phyloP scores from a whole-genome alignment of 768 basidiomycete genomes.

The Lactarius akahatsu region DNA sequence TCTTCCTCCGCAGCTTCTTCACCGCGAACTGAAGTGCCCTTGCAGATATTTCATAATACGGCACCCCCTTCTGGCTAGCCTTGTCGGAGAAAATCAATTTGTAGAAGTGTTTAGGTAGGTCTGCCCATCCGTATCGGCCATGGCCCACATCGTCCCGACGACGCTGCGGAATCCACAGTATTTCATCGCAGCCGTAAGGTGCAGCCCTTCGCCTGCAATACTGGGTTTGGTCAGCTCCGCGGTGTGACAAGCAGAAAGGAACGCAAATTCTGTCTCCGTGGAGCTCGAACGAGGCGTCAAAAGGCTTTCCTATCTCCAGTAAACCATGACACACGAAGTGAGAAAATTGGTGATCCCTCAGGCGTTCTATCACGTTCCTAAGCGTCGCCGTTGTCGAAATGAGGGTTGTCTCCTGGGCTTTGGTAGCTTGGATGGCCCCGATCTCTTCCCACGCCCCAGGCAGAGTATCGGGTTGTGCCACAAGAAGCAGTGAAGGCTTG shows the following conservation, averaged over 20 bases:
- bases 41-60: too few species aligned
- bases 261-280: neutral
- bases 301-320: too few species aligned
- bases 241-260: neutral
- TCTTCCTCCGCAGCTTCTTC: too few species aligned
- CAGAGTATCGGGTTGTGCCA: neutral
- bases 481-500: conserved; percentile 12
- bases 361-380: neutral
- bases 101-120: neutral
- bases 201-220: neutral
- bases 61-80: too few species aligned
- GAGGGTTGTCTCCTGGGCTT: neutral
- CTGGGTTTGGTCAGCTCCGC: neutral
- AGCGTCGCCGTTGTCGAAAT: neutral
- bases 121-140: neutral
- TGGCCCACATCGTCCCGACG: neutral
- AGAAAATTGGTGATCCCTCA: neutral
- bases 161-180: neutral
- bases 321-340: too few species aligned
- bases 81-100: neutral
- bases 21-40: too few species aligned
- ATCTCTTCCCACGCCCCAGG: conserved; percentile 2
- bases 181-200: neutral
- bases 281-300: too few species aligned
- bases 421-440: neutral